phyloP scores from a whole-genome alignment of 1,139 yeast species.

The Blastobotrys apis region DNA sequence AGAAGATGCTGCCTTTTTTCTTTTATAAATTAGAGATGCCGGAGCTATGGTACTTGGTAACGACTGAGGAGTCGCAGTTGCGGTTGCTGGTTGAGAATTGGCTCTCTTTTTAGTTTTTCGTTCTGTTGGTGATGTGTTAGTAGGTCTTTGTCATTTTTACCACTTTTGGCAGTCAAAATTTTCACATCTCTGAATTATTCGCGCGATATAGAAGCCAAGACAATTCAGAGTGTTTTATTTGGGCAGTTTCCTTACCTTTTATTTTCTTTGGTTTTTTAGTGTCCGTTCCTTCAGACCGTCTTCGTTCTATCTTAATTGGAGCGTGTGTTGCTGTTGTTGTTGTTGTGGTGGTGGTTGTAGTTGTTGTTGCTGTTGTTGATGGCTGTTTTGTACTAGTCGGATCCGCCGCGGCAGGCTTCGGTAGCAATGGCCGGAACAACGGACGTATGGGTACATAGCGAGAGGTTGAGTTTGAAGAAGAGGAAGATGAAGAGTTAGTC shows the following conservation, averaged over 20 bases:
- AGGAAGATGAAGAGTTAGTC: background rate
- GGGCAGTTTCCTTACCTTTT: constrained; percentile 3
- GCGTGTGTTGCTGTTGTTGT: background rate
- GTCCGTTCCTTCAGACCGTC: constrained; percentile 9
- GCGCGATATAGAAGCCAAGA: background rate
- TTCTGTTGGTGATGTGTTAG: constrained; percentile 1
- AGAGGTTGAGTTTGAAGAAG: constrained; percentile 11
- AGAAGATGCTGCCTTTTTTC: constrained; percentile 1
- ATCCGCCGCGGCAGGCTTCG: constrained; percentile 27
- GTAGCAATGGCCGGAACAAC: constrained; percentile 36
- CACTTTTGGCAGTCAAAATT: background rate
- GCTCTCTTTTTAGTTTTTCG: constrained; percentile 22
- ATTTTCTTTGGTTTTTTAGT: constrained; percentile 2
- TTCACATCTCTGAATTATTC: background rate
- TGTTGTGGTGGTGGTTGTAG: background rate
- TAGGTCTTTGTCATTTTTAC: background rate
- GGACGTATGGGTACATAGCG: constrained; percentile 36
- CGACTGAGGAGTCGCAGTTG: constrained; percentile 30
- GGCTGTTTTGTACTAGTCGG: background rate
- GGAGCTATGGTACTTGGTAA: constrained; percentile 14
- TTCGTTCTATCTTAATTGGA: constrained; percentile 7
- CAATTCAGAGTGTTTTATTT: background rate
- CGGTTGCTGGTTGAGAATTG: constrained; percentile 14
- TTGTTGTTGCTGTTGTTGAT: background rate
- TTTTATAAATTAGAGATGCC: constrained; percentile 9